Evolutionary conservation across 768 basidiomycete genomes (phyloP).

Genomic region (Kondoa malvinella): DNA sequence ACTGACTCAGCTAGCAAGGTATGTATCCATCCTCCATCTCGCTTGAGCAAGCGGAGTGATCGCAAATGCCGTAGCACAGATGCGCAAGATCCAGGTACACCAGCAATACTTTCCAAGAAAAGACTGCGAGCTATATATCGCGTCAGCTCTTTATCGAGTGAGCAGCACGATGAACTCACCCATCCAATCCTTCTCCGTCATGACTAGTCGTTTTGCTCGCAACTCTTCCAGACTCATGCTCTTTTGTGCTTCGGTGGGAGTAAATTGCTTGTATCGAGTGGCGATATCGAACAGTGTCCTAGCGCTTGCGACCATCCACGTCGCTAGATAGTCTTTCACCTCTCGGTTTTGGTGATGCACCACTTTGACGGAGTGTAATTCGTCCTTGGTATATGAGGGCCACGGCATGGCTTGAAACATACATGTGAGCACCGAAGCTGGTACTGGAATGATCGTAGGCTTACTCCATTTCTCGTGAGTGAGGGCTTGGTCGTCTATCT

Average conservation of each 20-base stretch:
- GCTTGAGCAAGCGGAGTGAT: slow-evolving; percentile 66
- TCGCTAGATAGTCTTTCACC: slow-evolving; percentile 56
- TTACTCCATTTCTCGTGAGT: too few species aligned
- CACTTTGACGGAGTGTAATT: slow-evolving; percentile 40
- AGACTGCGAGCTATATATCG: slow-evolving; percentile 38
- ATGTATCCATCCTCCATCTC: slow-evolving; percentile 66
- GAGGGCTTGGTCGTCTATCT: too few species aligned
- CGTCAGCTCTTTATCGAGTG: background rate
- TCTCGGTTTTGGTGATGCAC: slow-evolving; percentile 50
- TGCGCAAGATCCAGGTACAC: slow-evolving; percentile 40
- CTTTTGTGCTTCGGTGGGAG: slow-evolving; percentile 19
- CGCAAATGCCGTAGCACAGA: slow-evolving; percentile 56
- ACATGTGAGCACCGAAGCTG: too few species aligned
- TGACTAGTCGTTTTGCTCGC: slow-evolving; percentile 51
- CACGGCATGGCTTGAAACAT: too few species aligned
- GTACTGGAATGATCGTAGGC: too few species aligned
- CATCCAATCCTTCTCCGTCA: slow-evolving; percentile 63
- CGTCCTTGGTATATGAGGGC: slow-evolving; percentile 29
- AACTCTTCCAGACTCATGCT: slow-evolving; percentile 43
- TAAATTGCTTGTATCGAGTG: slow-evolving; percentile 51
- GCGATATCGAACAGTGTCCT: slow-evolving; percentile 64
- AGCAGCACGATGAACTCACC: slow-evolving; percentile 35
- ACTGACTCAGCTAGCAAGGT: background rate
- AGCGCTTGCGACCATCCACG: slow-evolving; percentile 42
- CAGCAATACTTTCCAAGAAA: slow-evolving; percentile 74